Evolutionary conservation across 2,329 filamentous ascomycete species (phyloP), one percentile per base, ranked within the genome.

Genomic region (Teratosphaeria pseudoeucalypti): DNA sequence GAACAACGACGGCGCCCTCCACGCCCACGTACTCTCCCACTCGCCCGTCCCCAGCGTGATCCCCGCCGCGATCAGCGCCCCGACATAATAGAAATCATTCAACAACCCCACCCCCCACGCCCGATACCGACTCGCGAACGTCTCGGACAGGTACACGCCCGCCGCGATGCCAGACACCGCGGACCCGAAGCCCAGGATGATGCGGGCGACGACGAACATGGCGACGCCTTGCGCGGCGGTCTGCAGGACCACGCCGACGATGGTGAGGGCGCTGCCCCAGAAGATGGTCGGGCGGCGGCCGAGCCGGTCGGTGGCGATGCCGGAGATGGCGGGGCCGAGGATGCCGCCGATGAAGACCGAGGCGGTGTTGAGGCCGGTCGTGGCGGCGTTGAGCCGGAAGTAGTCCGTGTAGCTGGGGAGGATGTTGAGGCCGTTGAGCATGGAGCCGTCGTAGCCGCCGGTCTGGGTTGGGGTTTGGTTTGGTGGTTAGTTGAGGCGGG

Each of bases 401-500:
- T 84, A 84, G 43, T 81, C 74, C 0, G 75, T 78, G 66, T 84
- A 85, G 0, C 76, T 78, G 0, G 81, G 80, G 16, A 85, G 67
- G 60, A 85, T 83, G 60, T 83, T 81, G 27, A 85, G 74, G 0
- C 79, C 81, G 61, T 83, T 83, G 70, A 83, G 73, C 72, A 83
- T 79, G 2, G 78, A 81, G 2, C 76, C 76, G 78, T 75, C 55
- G 71, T 72, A 37, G 52, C 63, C 63, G 32, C 56, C 57, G 6
- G 63, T 63, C 62, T 64, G 10, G 29, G 9, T 49, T 49, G 4
- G 16, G 6, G 2, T 10, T 49, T 23, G 16, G 6, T 2, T 2
- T 49, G 29, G 29, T 32, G 29, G 19, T 49, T n/a, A 49, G n/a
- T 11, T 5, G 11, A 6, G 19, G n/a, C 6, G 19, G 6, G 6